These are phyloP conservation scores for Raffaelea albimanens DNA, from an alignment of 2,329 filamentous ascomycete species.

Conservation along the genomic window DNA sequence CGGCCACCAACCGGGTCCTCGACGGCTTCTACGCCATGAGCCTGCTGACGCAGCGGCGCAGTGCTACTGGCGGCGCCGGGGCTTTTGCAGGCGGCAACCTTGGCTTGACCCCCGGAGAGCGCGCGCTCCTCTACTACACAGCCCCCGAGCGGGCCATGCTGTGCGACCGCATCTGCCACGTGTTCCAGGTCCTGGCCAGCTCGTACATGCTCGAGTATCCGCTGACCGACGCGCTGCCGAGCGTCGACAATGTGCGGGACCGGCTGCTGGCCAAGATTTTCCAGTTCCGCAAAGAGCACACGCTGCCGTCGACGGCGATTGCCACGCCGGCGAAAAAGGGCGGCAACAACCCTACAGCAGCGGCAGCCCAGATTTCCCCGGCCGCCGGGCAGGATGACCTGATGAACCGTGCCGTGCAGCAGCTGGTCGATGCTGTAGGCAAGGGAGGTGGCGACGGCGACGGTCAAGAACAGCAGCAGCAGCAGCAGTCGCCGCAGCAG, in stretches of 20 bases:
- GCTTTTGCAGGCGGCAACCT: too few relatives aligned
- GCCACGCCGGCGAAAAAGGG: background rate
- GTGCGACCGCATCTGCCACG: slow-evolving; percentile 82
- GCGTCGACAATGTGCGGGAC: slow-evolving; percentile 71
- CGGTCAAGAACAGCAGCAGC: background rate
- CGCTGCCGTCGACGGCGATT: slow-evolving; percentile 10
- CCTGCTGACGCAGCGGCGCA: slow-evolving; percentile 73
- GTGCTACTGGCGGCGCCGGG: too few relatives aligned
- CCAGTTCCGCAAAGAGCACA: slow-evolving; percentile 66
- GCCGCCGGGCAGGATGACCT: background rate
- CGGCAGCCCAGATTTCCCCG: too few relatives aligned
- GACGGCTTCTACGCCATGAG: slow-evolving; percentile 97
- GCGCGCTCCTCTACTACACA: slow-evolving; percentile 71
- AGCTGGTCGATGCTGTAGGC: background rate
- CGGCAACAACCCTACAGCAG: too few relatives aligned
- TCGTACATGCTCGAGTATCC: slow-evolving; percentile 94
- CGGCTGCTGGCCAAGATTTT: slow-evolving; percentile 79
- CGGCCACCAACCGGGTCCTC: slow-evolving; percentile 72
- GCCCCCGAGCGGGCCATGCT: slow-evolving; percentile 68
- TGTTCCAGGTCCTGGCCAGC: slow-evolving; percentile 76
- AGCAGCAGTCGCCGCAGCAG: too few relatives aligned
- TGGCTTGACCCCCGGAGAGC: slow-evolving; percentile 70
- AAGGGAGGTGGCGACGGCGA: background rate
- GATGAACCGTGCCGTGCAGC: background rate
- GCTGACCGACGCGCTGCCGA: slow-evolving; percentile 79